phyloP scores from a whole-genome alignment of 768 basidiomycete species.

The Tylopilus balloui region DNA sequence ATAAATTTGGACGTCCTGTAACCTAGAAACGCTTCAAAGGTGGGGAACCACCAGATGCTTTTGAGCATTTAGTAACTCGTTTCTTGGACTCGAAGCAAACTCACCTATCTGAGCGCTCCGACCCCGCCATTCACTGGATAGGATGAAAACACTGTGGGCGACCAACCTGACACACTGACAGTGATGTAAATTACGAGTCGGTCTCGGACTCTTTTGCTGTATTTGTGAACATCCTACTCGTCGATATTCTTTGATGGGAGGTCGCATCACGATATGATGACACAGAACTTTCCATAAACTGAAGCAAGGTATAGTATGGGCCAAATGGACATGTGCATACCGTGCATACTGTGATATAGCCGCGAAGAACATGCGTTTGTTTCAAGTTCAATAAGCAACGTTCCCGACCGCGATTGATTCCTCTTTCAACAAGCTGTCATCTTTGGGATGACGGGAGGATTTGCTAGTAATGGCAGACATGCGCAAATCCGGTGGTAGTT shows the following conservation, averaged over 20 bases:
- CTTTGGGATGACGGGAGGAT: constrained; percentile 7
- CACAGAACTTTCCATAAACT: constrained; percentile 4
- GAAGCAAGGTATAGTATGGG: constrained; percentile 8
- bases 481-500: constrained; percentile 55
- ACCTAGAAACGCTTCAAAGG: constrained; percentile 12
- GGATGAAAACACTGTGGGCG: background rate
- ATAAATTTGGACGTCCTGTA: constrained; percentile 7
- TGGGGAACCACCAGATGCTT: constrained; percentile 5
- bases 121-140: background rate
- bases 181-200: background rate
- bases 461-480: constrained; percentile 22
- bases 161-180: background rate
- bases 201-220: background rate
- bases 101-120: background rate
- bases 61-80: background rate
- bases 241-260: background rate
- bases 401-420: constrained; percentile 3
- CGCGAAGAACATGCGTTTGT: constrained; percentile 3
- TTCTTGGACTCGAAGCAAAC: background rate
- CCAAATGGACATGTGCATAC: constrained; percentile 6
- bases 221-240: constrained; percentile 1
- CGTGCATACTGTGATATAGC: constrained; percentile 1
- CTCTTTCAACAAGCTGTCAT: constrained; percentile 5
- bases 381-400: constrained; percentile 3
- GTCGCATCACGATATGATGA: constrained; percentile 1